Evolutionary conservation across 2,329 filamentous ascomycete genomes (phyloP).

Genomic region (Scedosporium dehoogii): DNA sequence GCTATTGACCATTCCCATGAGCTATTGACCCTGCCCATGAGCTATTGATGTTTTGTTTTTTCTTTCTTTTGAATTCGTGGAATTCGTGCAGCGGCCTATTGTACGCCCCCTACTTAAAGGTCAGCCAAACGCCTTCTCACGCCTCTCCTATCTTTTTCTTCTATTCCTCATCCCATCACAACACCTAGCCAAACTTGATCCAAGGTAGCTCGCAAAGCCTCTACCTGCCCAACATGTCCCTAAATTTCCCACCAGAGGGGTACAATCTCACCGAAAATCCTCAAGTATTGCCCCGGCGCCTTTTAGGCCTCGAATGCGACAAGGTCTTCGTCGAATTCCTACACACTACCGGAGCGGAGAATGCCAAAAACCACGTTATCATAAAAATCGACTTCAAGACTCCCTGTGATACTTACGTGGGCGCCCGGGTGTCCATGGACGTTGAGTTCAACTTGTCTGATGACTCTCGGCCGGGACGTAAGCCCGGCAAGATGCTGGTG

Average conservation of each 20-base stretch:
- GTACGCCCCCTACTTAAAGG: neutral
- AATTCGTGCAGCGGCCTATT: no score
- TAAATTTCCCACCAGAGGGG: neutral
- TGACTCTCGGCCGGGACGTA: neutral
- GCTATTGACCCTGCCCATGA: no score
- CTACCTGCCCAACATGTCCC: neutral
- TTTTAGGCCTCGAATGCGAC: neutral
- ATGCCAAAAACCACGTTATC: neutral
- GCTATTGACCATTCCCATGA: no score
- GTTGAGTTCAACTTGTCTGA: neutral
- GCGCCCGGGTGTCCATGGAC: neutral
- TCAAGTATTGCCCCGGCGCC: neutral
- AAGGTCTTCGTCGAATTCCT: neutral
- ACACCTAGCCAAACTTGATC: neutral
- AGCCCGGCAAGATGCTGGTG: neutral
- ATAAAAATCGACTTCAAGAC: neutral
- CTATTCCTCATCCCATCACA: neutral
- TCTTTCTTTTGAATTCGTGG: no score
- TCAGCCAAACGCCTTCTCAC: neutral
- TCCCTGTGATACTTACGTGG: neutral
- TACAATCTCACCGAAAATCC: neutral
- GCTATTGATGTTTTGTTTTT: no score
- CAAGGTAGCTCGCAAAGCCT: neutral
- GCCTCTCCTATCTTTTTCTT: no score
- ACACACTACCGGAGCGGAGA: neutral